Conservation (phyloP, 805 yeast species). For the Schizosaccharomyces osmophilus region DNA sequence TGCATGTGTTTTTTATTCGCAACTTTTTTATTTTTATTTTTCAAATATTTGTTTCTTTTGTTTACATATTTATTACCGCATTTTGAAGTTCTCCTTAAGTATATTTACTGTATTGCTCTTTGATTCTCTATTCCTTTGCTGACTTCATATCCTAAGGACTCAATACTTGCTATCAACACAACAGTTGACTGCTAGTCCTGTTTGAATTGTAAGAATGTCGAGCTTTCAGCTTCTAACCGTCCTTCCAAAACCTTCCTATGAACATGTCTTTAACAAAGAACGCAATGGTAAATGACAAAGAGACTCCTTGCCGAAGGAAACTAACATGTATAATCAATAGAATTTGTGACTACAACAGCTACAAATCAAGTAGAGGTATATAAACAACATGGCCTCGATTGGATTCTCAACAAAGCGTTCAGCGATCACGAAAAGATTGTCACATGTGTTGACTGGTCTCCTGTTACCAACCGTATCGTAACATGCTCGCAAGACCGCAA, state of each 20-base stretch:
- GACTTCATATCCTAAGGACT: too few relatives aligned
- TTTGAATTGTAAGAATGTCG: conserved; percentile 11
- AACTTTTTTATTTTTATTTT: too few relatives aligned
- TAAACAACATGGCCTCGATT: neutral
- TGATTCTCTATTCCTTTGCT: too few relatives aligned
- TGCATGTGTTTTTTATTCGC: too few relatives aligned
- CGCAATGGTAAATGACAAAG: neutral
- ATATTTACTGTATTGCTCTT: too few relatives aligned
- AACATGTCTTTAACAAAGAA: neutral
- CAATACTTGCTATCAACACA: neutral
- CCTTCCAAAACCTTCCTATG: neutral
- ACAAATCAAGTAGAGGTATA: neutral
- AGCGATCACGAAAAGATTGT: conserved; percentile 79
- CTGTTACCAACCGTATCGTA: conserved; percentile 60
- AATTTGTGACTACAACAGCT: neutral
- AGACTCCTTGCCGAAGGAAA: neutral
- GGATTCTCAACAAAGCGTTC: conserved; percentile 17
- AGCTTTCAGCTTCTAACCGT: conserved; percentile 4
- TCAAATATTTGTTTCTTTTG: too few relatives aligned
- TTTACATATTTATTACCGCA: too few relatives aligned
- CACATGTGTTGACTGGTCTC: conserved; percentile 78
- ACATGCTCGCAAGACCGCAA: conserved; percentile 96
- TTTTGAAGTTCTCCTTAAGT: too few relatives aligned
- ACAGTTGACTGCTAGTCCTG: conserved; percentile 9
- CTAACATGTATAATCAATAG: neutral